A percentile compares a stretch with the other conserved stretches of the same genome.
phyloP scores from a whole-genome alignment of 2,329 filamentous ascomycete genomes.

The Pseudopyrenochaeta lycopersici region DNA sequence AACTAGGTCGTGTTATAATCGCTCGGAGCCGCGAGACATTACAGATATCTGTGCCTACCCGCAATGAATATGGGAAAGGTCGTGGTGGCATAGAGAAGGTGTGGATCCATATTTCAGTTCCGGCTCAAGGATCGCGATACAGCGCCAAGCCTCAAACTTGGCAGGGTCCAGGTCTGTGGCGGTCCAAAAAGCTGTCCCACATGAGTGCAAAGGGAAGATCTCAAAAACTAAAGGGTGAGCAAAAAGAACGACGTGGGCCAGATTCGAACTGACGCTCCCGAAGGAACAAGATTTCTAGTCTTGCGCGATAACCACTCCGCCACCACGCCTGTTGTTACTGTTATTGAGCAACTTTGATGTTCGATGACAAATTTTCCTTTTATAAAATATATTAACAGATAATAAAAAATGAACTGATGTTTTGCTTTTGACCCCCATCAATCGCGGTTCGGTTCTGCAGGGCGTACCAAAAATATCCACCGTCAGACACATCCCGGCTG shows the following conservation, averaged over 20 bases:
- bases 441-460: background rate
- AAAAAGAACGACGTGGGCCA: constrained; percentile 49
- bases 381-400: too few relatives aligned
- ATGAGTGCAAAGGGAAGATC: too few relatives aligned
- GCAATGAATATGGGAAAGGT: constrained; percentile 71
- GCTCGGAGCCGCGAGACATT: constrained; percentile 70
- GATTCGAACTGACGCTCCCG: constrained; percentile 54
- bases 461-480: background rate
- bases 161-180: background rate
- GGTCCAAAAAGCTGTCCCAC: background rate
- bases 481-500: too few relatives aligned
- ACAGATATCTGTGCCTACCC: constrained; percentile 83
- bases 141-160: background rate
- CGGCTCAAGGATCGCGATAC: too few relatives aligned
- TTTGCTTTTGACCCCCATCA: background rate
- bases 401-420: too few relatives aligned
- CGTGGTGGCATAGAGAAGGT: constrained; percentile 50
- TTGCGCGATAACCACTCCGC: constrained; percentile 55
- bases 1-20: constrained; percentile 57
- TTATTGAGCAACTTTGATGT: background rate
- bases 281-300: constrained; percentile 55
- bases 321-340: constrained; percentile 40
- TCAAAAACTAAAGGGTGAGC: too few relatives aligned
- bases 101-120: background rate
- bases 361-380: background rate